Evolutionary conservation across 2,329 filamentous ascomycete genomes (phyloP).

Genomic region (Penicillium sp.): DNA sequence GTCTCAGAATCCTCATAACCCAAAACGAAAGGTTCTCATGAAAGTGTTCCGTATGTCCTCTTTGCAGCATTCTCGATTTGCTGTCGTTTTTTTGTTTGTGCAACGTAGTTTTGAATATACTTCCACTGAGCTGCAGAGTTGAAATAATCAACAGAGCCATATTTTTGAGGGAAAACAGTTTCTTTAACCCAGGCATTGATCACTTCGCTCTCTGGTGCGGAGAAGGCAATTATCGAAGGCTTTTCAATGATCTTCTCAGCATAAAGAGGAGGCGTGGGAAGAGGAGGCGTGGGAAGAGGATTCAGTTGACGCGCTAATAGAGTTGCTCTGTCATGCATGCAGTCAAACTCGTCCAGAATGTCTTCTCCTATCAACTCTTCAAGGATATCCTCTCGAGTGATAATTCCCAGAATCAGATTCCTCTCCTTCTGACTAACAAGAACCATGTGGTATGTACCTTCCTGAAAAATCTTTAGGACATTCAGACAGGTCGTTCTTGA

Average conservation of each 20-base stretch:
- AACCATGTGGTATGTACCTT: slow-evolving; percentile 98
- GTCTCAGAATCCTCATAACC: not conserved
- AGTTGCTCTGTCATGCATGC: not conserved
- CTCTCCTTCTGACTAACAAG: slow-evolving; percentile 86
- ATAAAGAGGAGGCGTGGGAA: not conserved
- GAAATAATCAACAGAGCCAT: slow-evolving; percentile 2
- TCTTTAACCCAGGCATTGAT: slow-evolving; percentile 1
- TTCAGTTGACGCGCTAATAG: not conserved
- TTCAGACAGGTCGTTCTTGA: slow-evolving; percentile 94
- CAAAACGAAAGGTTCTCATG: not conserved
- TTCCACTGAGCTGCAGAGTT: slow-evolving; percentile 4
- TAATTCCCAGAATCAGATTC: slow-evolving; percentile 83
- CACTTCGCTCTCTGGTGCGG: slow-evolving; percentile 1
- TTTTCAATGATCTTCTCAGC: not conserved
- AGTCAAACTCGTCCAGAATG: not conserved
- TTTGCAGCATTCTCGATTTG: not conserved
- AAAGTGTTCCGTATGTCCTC: not conserved
- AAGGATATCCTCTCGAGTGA: slow-evolving; percentile 80
- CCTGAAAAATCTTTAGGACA: slow-evolving; percentile 99
- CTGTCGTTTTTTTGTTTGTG: not conserved
- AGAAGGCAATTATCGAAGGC: not conserved
- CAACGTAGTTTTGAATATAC: slow-evolving; percentile 1
- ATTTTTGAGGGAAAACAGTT: not conserved
- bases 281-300: not conserved
- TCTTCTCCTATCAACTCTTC: not conserved